Conservation (phyloP, 805 yeast species). For the Candida methanosorbosa region DNA sequence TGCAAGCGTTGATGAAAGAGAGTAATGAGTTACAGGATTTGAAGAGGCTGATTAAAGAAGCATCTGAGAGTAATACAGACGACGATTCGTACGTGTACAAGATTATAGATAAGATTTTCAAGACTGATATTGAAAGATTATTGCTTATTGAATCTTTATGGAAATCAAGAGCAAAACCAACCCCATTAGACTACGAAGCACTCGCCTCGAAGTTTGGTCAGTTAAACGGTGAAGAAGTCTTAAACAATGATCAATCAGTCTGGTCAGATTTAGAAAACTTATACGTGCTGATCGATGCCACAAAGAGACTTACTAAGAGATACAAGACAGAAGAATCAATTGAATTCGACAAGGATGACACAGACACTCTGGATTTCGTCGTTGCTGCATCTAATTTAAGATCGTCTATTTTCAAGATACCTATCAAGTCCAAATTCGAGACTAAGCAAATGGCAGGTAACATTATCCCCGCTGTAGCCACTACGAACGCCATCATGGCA, state of each 20-base stretch:
- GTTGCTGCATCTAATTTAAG: conserved; percentile 78
- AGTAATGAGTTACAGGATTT: conserved; percentile 53
- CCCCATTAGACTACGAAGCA: conserved; percentile 36
- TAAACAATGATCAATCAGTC: conserved; percentile 29
- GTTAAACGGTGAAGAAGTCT: conserved; percentile 8
- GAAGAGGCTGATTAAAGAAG: conserved; percentile 26
- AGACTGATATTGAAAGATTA: conserved; percentile 71
- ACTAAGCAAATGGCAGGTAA: conserved; percentile 95
- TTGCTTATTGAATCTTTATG: conserved; percentile 65
- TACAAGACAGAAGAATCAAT: conserved; percentile 27
- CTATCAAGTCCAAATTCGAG: conserved; percentile 69
- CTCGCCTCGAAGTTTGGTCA: neutral
- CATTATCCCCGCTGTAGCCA: conserved; percentile 97
- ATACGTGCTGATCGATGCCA: conserved; percentile 43
- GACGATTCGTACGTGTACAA: conserved; percentile 26
- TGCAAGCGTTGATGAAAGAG: conserved; percentile 56
- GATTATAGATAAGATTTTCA: conserved; percentile 54
- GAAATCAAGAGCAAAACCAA: conserved; percentile 65
- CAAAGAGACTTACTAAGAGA: conserved; percentile 43
- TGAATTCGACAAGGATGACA: conserved; percentile 91
- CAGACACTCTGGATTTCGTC: conserved; percentile 83
- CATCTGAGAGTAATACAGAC: conserved; percentile 5
- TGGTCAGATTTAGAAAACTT: conserved; percentile 65
- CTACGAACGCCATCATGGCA: conserved; percentile 92
- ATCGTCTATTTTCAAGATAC: conserved; percentile 61